Percentiles rank a stretch among this genome's conserved stretches.
phyloP scores from a whole-genome alignment of 1,284 basidiomycete genomes.

The Cronartium quercuum region DNA sequence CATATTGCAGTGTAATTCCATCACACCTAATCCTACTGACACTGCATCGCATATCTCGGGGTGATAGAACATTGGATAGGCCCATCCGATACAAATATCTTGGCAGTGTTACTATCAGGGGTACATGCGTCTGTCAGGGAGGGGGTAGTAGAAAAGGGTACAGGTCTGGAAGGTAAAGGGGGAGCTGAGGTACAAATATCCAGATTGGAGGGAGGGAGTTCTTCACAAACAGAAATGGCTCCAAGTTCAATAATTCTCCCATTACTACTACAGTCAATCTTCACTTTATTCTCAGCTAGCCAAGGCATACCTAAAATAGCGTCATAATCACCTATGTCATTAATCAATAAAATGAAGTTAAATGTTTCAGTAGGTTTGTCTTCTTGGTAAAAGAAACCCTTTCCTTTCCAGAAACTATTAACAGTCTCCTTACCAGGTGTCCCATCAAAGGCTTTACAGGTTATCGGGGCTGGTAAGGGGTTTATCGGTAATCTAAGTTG shows the following conservation, averaged over 20 bases:
- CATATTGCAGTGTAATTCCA: no score
- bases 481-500: not conserved
- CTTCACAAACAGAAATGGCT: not conserved
- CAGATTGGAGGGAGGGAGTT: no score
- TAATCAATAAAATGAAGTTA: not conserved
- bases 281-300: not conserved
- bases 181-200: no score
- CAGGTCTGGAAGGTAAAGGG: no score
- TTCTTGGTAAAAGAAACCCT: not conserved
- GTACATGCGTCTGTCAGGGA: no score
- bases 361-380: not conserved
- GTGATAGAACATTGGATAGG: no score
- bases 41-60: no score
- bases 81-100: no score
- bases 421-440: not conserved
- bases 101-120: no score
- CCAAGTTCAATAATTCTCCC: not conserved
- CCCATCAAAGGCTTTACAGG: not conserved
- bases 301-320: constrained; percentile 24
- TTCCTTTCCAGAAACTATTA: not conserved
- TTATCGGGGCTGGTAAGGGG: not conserved
- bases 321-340: constrained; percentile 1
- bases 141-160: no score
- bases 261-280: not conserved
- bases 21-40: no score